Conservation (phyloP, 352 stramenopile genomes). For the Pythium aristosporum region DNA sequence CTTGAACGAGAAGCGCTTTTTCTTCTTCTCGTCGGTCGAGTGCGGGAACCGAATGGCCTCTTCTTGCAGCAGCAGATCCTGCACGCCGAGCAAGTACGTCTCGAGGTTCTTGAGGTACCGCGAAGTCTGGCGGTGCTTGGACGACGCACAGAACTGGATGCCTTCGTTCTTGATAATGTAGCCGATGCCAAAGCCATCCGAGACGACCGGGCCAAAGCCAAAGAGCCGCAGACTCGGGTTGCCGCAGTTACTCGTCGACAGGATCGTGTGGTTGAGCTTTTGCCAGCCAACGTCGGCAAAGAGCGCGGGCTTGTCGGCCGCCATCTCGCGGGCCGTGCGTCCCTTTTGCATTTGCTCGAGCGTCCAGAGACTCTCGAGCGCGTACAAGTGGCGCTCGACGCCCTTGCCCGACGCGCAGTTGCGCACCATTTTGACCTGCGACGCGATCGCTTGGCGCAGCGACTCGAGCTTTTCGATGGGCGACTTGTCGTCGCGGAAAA, state of each 20-base stretch:
- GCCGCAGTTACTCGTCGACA: conserved; percentile 96
- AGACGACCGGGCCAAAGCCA: conserved; percentile 92
- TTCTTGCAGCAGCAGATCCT: conserved; percentile 77
- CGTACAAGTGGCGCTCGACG: conserved; percentile 94
- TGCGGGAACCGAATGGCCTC: conserved; percentile 78
- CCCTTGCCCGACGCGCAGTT: conserved; percentile 89
- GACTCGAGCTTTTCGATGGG: conserved; percentile 89
- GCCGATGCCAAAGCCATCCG: conserved; percentile 95
- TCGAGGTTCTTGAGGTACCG: conserved; percentile 86
- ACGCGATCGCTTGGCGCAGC: conserved; percentile 79
- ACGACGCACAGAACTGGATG: conserved; percentile 87
- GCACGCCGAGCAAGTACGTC: conserved; percentile 72
- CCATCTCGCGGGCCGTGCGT: conserved; percentile 22
- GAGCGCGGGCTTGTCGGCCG: conserved; percentile 58
- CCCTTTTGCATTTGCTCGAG: conserved; percentile 40
- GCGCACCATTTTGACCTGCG: conserved; percentile 90
- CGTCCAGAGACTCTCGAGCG: conserved; percentile 90
- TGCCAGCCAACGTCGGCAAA: conserved; percentile 89
- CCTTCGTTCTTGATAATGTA: conserved; percentile 98
- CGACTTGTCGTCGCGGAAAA: conserved; percentile 67
- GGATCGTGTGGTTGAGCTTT: conserved; percentile 92
- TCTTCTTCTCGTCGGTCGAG: conserved; percentile 49
- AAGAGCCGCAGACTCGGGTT: conserved; percentile 94
- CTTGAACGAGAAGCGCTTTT: conserved; percentile 50
- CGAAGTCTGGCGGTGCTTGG: conserved; percentile 78